phyloP scores from a whole-genome alignment of 2,329 filamentous ascomycete genomes.

The Botrytis cinerea region DNA sequence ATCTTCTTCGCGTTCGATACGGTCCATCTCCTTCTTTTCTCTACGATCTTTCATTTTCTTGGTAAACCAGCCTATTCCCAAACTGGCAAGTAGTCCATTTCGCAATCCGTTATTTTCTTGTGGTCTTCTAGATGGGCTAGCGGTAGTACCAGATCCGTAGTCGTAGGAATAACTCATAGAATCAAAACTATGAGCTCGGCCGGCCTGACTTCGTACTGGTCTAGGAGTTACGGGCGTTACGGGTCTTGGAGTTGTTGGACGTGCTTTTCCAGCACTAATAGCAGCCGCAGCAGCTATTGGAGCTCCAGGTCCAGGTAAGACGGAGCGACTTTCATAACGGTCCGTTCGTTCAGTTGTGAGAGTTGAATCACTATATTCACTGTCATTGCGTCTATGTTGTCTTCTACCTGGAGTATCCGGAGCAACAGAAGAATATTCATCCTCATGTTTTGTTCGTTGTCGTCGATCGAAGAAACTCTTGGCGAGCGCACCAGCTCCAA shows the following conservation, averaged over 20 bases:
- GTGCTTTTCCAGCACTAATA: constrained; percentile 50
- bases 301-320: constrained; percentile 51
- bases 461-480: constrained; percentile 60
- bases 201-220: constrained; percentile 48
- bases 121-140: constrained; percentile 57
- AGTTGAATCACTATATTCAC: constrained; percentile 51
- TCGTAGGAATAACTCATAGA: constrained; percentile 54
- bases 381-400: constrained; percentile 44
- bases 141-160: constrained; percentile 48
- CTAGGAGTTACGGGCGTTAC: constrained; percentile 36
- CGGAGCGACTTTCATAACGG: constrained; percentile 39
- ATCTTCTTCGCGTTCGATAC: constrained; percentile 44
- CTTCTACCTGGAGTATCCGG: constrained; percentile 60
- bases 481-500: constrained; percentile 63
- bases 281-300: constrained; percentile 49
- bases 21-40: constrained; percentile 45
- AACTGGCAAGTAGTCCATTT: constrained; percentile 56
- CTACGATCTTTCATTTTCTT: constrained; percentile 63
- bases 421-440: constrained; percentile 64
- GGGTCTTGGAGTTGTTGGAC: constrained; percentile 37
- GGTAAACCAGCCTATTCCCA: constrained; percentile 69
- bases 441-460: constrained; percentile 48
- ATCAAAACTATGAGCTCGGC: constrained; percentile 50
- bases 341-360: constrained; percentile 33
- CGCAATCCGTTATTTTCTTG: constrained; percentile 40